Base-by-base conservation (phyloP, 345 rosid genomes). In the Dimocarpus longan region DNA sequence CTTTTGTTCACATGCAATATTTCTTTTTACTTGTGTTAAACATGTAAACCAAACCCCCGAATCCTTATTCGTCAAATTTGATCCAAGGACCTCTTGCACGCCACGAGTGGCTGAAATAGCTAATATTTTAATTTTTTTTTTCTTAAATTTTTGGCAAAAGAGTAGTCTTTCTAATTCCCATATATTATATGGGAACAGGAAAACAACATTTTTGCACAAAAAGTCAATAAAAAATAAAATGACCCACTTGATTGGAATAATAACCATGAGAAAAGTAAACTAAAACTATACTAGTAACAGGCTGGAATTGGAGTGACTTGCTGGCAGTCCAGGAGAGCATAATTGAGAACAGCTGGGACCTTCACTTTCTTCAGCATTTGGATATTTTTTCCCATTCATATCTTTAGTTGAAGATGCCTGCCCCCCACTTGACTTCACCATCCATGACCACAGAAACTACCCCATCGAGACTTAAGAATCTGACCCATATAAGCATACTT, bases 211-310 rank as follows among this genome's bases (percentile, higher is more conserved):
- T 19, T n/a, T 57, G 52, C 32, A 32, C 21, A 21, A 11, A 42
- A n/a, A 59, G 8, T 13, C 12, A 13, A 8, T 32, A 10, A 0
- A 60, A 9, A 32, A 71, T 28, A 52, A 9, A 10, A 8, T 52
- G 24, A 42, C 52, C 21, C 13, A 1, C 26, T 74, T 2, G 37
- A 63, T 18, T 43, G 1, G 68, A 42, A 16, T 2, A 42, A 16
- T 2, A 19, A 44, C 5, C 32, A 43, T 32, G 42, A 6, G 64
- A 46, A 63, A 26, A 44, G 43, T 15, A 63, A 24, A 62, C 54
- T 65, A 24, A 73, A 74, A 15, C 76, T 62, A 46, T 24, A 28
- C 43, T 21, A 40, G 71, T 6, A 44, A 75, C 71, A 66, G 71
- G 28, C 71, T 75, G 78, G 50, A 50, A 26, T 4, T 32, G 32